Evolutionary conservation across 768 basidiomycete genomes (phyloP), one percentile per base, ranked within the genome.

Genomic region (Ephemerocybe angulata): DNA sequence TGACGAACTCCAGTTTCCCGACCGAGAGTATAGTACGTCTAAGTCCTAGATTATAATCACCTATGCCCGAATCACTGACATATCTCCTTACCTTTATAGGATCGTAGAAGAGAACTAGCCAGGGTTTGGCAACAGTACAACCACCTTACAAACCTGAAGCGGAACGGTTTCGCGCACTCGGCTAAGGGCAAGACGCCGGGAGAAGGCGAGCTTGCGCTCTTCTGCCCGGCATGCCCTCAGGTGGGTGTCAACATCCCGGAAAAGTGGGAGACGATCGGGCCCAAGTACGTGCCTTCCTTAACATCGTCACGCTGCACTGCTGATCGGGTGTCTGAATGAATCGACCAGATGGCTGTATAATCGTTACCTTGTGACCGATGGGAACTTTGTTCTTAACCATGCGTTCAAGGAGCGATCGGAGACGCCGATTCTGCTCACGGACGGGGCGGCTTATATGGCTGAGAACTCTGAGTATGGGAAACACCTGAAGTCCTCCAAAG

Each of bases 351-450:
- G 58, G 17, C 31, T 65, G 12, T 60, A 58, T 27, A 53, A 47
- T 3, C 54, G 62, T 2, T 53, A 54, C 19, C 47, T 65, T 13
- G 61, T 63, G 1, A 57, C 47, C 6, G 65, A 68, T 57, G 67
- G 68, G n/a, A 70, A 67, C 30, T 70, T 70, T 57, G 63, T 62
- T 10, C 58, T 62, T 0, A 59, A 67, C 29, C 65, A 67, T 28
- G 42, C 65, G 25, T 60, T 59, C n/a, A 65, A 67, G 60, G 58
- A 60, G 25, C n/a, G n/a, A n/a, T n/a, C n/a, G n/a, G 46, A 57
- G 4, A 52, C 50, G 7, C 66, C 70, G 61, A 61, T 70, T 2
- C 46, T 47, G 4, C 58, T 72, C 1, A 61, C 58, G 1, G 60
- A 68, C 49, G 70, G 70, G 0, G 56, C 62, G 17, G 60, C 54